Base-by-base conservation (phyloP, 345 rosid genomes). In the Syzygium oleosum region DNA sequence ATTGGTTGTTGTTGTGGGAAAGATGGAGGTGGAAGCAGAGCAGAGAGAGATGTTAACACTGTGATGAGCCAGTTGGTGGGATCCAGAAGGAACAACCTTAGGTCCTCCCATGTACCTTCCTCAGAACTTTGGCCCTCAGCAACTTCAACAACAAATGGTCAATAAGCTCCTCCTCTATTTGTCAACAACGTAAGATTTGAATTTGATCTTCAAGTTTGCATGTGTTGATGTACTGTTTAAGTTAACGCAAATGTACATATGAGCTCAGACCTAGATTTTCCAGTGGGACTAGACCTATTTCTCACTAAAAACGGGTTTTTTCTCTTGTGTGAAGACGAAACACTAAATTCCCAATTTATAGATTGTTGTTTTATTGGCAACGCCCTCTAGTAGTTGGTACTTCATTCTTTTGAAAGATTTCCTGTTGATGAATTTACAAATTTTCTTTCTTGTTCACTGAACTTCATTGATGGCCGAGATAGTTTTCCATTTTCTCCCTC, bases 101-200 rank as follows among this genome's bases (percentile, higher is more conserved):
- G 99, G 97, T n/a, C 93, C 96, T 87, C 90, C 97, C 38, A 89
- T 95, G 92, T 97, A 94, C 91, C 93, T 98, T 52, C 98, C 99
- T 12, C 98, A 95, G 86, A 93, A 90, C 85, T 93, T 95, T 16
- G 96, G 96, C 59, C 99, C 99, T 23, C 92, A 90, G 52, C 98
- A 96, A 89, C 99, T 96, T 89, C 95, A 93, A 51, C 95, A 93
- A 80, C 95, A 93, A 80, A 96, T 95, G 87, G 98, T 97, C 90
- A 96, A 98, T 84, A 91, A 91, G 89, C 96, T 96, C 90, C 98
- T 96, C 46, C 46, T 43, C 46, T 43, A 43, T 43, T 43, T 43
- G 46, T 43, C 79, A 89, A 92, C 84, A 96, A 94, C 88, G 96
- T 96, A 92, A 34, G 22, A 53, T 68, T 68, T 68, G 79, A 68